Evolutionary conservation across 371 early-diverging fungal genomes (phyloP), one percentile per base, ranked within the genome.

Genomic region (Chytridiales sp.): DNA sequence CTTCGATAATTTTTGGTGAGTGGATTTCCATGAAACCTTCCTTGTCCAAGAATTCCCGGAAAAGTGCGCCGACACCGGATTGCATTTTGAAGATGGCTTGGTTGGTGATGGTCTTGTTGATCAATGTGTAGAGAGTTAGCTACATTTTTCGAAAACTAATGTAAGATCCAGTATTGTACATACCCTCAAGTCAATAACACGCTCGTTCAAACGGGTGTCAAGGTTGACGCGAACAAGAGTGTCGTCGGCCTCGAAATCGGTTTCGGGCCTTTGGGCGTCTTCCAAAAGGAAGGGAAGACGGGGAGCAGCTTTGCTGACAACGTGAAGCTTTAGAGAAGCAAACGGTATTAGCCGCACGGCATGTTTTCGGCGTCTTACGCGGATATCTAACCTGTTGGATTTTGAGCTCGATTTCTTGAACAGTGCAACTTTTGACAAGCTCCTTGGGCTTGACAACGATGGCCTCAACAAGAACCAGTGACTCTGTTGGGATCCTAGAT

Each of bases 81-180:
- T 99, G 97, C 63, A 99, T 82, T 56, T 94, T 87, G 88, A 99
- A 98, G 55, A 99, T 98, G 44, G 99, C 93, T 43, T 98, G 93
- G 81, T 97, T 97, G 63, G 99, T 92, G 61, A 85, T 86, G 31
- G 98, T 96, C 80, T 87, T 58, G 24, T 5, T 19, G 35, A 47
- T 5, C 27, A 41, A 43, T 1, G 61, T 69, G 42, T 32, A 41
- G 4, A 52, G 40, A 46, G 8, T n/a, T 36, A n/a, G 55, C 0
- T 34, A 34, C 17, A 11, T 22, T 31, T 26, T 24, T 59, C 50
- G 8, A 55, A 40, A 38, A 56, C 27, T 32, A 1, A n/a, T 44
- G 15, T 22, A 1, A 44, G 13, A 39, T 34, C 26, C 30, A 2
- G 35, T 15, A n/a, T 29, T 4, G 32, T 8, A 47, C 77, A 68